phyloP scores from a whole-genome alignment of 176 grass and related monocot genomes.

The Carex myosuroides region DNA sequence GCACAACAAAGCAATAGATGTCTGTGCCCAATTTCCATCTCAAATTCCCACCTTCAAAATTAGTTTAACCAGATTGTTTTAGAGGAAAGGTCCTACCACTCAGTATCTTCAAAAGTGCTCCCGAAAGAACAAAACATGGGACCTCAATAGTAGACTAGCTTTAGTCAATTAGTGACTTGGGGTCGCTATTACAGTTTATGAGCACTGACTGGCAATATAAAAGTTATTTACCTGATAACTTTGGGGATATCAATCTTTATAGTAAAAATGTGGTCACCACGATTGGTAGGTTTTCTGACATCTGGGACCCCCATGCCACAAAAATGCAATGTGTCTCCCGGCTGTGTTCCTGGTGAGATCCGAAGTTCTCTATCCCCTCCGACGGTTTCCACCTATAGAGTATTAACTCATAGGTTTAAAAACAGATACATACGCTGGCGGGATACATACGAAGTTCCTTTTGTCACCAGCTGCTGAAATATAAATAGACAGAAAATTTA shows the following conservation, averaged over 20 bases:
- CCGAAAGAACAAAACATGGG: neutral
- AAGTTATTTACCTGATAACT: conserved; percentile 54
- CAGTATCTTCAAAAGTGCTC: neutral
- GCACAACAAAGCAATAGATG: neutral
- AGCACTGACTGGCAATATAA: neutral
- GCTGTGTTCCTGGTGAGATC: conserved; percentile 79
- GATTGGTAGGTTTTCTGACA: conserved; percentile 48
- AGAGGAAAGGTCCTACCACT: neutral
- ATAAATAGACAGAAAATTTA: conserved; percentile 15
- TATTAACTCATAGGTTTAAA: neutral
- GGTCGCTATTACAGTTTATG: neutral
- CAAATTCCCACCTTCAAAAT: neutral
- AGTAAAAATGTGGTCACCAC: conserved; percentile 74
- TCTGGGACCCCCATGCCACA: conserved; percentile 54
- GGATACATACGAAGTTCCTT: too few species aligned
- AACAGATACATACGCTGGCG: too few species aligned
- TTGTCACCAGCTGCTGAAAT: neutral
- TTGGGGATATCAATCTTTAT: conserved; percentile 71
- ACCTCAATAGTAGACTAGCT: neutral
- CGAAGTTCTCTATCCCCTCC: conserved; percentile 62
- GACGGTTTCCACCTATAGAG: conserved; percentile 65
- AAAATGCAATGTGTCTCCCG: conserved; percentile 67
- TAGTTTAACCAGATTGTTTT: neutral
- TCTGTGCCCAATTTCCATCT: neutral
- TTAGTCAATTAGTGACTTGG: neutral